Conservation (phyloP, 1,139 yeast species). For the Suhomyces coccinellae region DNA sequence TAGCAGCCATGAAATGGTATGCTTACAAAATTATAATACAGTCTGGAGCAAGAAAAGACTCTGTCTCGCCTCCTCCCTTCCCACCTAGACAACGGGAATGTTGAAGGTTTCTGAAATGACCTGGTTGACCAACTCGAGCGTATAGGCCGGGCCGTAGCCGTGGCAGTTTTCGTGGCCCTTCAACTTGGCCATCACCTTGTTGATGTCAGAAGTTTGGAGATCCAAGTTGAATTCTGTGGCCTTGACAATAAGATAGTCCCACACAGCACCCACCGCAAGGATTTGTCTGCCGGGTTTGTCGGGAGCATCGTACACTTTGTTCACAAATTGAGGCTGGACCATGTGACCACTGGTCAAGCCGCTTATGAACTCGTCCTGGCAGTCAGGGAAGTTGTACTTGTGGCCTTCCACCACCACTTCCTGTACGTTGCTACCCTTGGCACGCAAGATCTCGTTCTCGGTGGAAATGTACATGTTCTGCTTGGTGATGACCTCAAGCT, state of each 20-base stretch:
- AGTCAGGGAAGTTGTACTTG: conserved; percentile 38
- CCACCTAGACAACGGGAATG: neutral
- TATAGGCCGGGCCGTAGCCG: conserved; percentile 82
- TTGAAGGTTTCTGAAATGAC: conserved; percentile 20
- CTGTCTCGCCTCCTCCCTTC: neutral
- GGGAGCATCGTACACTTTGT: conserved; percentile 39
- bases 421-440: conserved; percentile 8
- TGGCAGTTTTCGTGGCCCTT: conserved; percentile 75
- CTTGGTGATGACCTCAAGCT: conserved; percentile 54
- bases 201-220: conserved; percentile 53
- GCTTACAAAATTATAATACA: neutral
- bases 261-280: conserved; percentile 73
- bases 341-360: conserved; percentile 28
- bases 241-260: conserved; percentile 67
- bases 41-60: too few species aligned
- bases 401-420: conserved; percentile 1
- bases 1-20: too few species aligned
- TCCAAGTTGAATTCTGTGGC: conserved; percentile 48
- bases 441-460: conserved; percentile 54
- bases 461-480: conserved; percentile 56
- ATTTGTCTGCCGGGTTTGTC: conserved; percentile 44
- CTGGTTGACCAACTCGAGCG: conserved; percentile 48
- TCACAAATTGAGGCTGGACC: conserved; percentile 21
- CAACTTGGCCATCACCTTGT: conserved; percentile 55
- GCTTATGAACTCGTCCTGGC: conserved; percentile 37